Base-by-base conservation (phyloP, 768 basidiomycete species). In the Mycena rebaudengoi region DNA sequence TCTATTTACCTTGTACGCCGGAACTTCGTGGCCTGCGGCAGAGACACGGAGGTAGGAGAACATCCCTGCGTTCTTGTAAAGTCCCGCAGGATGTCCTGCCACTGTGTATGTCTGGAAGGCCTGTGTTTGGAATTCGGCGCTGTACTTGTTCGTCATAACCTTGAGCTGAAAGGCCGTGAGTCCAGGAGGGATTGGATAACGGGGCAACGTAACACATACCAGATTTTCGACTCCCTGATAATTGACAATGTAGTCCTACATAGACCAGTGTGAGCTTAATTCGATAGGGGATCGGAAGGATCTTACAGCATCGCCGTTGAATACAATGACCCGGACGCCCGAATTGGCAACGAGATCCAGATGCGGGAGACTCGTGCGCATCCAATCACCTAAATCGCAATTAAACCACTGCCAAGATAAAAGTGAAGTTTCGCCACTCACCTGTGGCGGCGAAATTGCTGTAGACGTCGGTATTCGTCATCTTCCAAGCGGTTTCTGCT, bases 11-110 rank as follows among this genome's bases (percentile, higher is more conserved):
- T 50, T 50, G 16, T 60, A 50, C 14, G 58, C 58, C 5, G 58
- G 58, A 1, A 60, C 48, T 39, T 60, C 48, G 14, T 60, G 58
- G 18, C 58, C 48, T 12, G 59, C 59, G 10, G 23, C 59, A 13
- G 30, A 28, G 13, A 60, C 21, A 2, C 59, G 40, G 8, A 60
- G 41, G 20, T 60, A 60, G 29, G 59, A 60, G 25, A 82, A 76
- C 1, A 76, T 84, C 14, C 87, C 87, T 3, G 87, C 86, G 60
- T 86, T 86, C 76, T 88, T 88, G 76, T 76, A 87, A 32, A 83
- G 69, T 3, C 86, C 88, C 7, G 87, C 76, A 2, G 70, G 50
- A 56, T 83, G 76, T 0, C 88, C 88, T 1, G 75, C 68, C 20
- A 90, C 87, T 0, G 78, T 86, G 73, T 80, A 88, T 52, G 78